Evolutionary conservation across 805 yeast genomes (phyloP).

Genomic region (Saccharomycopsis lassenensis): DNA sequence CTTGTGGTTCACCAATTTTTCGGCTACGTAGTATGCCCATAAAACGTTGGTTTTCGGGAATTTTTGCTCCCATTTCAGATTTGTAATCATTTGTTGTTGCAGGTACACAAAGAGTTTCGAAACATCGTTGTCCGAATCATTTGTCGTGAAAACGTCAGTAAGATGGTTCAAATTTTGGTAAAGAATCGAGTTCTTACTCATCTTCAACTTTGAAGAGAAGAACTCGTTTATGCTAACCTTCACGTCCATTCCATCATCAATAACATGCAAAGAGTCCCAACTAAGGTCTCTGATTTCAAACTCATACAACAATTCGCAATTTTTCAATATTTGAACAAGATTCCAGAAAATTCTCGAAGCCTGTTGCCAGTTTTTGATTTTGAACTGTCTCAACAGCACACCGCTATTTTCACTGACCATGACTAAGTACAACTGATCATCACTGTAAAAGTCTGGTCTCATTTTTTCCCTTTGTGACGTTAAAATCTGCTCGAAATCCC

Average conservation of each 20-base stretch:
- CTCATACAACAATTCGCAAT: conserved; percentile 38
- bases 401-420: conserved; percentile 33
- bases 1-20: conserved; percentile 36
- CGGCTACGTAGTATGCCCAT: conserved; percentile 57
- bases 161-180: conserved; percentile 31
- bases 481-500: conserved; percentile 31
- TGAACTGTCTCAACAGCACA: conserved; percentile 33
- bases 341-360: conserved; percentile 41
- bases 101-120: conserved; percentile 39
- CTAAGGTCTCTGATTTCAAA: conserved; percentile 69
- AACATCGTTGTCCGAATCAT: conserved; percentile 50
- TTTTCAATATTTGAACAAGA: conserved; percentile 35
- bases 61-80: conserved; percentile 30
- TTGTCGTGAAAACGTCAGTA: conserved; percentile 3
- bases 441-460: conserved; percentile 29
- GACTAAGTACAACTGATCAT: conserved; percentile 25
- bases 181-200: conserved; percentile 15
- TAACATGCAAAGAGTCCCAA: no score
- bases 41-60: conserved; percentile 42
- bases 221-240: conserved; percentile 47
- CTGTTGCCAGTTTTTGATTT: conserved; percentile 29
- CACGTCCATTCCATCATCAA: conserved; percentile 12
- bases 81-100: not conserved
- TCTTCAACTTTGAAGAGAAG: conserved; percentile 41
- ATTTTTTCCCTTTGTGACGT: conserved; percentile 21